phyloP scores from a whole-genome alignment of 2,329 filamentous ascomycete genomes.

The Talaromyces rugulosus region DNA sequence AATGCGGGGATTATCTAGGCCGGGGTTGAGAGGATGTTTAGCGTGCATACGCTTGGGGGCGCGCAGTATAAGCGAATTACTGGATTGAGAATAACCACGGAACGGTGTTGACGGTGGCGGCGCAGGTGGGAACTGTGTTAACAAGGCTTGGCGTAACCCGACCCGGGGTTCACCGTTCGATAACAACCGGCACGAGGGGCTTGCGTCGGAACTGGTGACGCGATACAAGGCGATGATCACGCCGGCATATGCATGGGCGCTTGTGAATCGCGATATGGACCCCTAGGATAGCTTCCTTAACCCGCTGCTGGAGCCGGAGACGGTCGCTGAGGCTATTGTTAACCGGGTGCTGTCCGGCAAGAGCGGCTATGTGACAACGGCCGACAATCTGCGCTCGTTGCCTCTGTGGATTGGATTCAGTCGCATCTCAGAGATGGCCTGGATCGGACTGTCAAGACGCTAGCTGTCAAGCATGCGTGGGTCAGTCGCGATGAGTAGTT shows the following conservation, averaged over 20 bases:
- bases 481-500: slow-evolving; percentile 5
- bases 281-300: slow-evolving; percentile 50
- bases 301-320: slow-evolving; percentile 55
- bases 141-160: slow-evolving; percentile 42
- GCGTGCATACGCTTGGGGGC: slow-evolving; percentile 40
- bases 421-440: slow-evolving; percentile 44
- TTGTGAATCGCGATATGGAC: slow-evolving; percentile 42
- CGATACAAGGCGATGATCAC: slow-evolving; percentile 21
- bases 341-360: slow-evolving; percentile 55
- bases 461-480: slow-evolving; percentile 15
- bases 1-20: slow-evolving; percentile 42
- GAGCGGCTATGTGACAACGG: slow-evolving; percentile 52
- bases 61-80: slow-evolving; percentile 47
- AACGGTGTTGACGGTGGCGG: slow-evolving; percentile 53
- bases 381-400: slow-evolving; percentile 45
- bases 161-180: slow-evolving; percentile 40
- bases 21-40: slow-evolving; percentile 41
- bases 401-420: slow-evolving; percentile 69
- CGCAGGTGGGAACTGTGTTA: slow-evolving; percentile 42
- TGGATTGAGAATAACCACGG: slow-evolving; percentile 46
- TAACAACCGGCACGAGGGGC: slow-evolving; percentile 47
- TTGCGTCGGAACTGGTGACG: slow-evolving; percentile 26
- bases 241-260: slow-evolving; percentile 7
- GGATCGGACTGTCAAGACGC: slow-evolving; percentile 18
- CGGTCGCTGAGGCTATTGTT: slow-evolving; percentile 61